Conservation (phyloP, 257 asterid genomes). For the Solanum sejunctum region DNA sequence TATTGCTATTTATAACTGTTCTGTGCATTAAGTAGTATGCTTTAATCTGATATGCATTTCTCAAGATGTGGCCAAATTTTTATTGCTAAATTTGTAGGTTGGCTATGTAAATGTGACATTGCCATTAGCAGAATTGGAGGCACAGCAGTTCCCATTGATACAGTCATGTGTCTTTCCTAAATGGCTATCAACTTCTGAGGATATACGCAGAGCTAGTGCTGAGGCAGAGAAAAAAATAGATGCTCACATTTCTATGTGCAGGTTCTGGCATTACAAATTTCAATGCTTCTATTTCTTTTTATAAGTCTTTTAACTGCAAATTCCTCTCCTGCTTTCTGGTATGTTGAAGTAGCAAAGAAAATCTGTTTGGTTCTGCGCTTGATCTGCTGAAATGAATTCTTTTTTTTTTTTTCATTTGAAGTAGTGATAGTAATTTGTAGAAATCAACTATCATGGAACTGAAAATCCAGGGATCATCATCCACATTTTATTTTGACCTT, state of each 20-base stretch:
- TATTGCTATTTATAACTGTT: background rate
- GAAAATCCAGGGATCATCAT: background rate
- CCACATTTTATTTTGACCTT: background rate
- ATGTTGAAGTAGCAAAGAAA: background rate
- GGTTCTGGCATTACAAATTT: conserved; percentile 22
- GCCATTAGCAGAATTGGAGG: conserved; percentile 80
- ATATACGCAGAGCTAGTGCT: conserved; percentile 71
- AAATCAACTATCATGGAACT: background rate
- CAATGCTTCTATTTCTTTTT: background rate
- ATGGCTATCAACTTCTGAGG: conserved; percentile 62
- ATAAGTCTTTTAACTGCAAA: background rate
- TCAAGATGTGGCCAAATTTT: background rate
- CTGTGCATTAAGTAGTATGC: background rate
- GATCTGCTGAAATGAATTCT: background rate
- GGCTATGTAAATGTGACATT: conserved; percentile 54
- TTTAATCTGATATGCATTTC: background rate
- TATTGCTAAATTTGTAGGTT: conserved; percentile 33
- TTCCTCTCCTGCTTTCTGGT: background rate
- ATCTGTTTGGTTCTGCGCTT: background rate
- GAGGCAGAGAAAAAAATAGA: conserved; percentile 87
- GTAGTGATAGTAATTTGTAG: background rate
- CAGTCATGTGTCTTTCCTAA: conserved; percentile 89
- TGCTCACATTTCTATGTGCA: conserved; percentile 62
- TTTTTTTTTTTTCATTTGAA: background rate
- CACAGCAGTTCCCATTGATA: conserved; percentile 73